Base-by-base conservation (phyloP, 75 land plant species). In the Cupressus sempervirens region DNA sequence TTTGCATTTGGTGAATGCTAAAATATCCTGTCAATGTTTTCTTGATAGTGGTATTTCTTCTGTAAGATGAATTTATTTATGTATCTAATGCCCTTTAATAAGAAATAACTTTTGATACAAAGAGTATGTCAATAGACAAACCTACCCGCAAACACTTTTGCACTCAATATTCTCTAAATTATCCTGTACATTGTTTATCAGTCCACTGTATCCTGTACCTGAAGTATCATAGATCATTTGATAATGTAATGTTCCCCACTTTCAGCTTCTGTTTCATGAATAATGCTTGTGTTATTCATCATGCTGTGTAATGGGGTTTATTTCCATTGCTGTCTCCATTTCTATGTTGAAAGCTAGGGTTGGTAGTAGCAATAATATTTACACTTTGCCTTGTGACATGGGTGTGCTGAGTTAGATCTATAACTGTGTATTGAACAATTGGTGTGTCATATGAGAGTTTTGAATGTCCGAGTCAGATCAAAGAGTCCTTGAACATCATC, bases 311-410 rank as follows among this genome's bases (percentile, higher is more conserved):
- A 46, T 77, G 48, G 29, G 43, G 80, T 77, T 43, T 43, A 8
- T 18, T 77, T 40, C 43, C 80, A 41, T 77, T 77, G 3, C 26
- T 26, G 7, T 77, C 20, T 26, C 80, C 80, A 41, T 41, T 7
- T 43, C 48, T 23, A 38, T 77, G 80, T 77, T 77, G 80, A 77
- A 77, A 77, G 48, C 46, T 77, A 77, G 41, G 48, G 80, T 43
- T 77, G 41, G 48, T 77, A 77, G 10, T 43, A 43, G 29, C 41
- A 5, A n/a, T 77, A 18, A 77, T 77, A 40, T 77, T 23, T 77
- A 68, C 43, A 26, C 43, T 46, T 45, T 41, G 26, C 80, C n/a
- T 77, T 77, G 45, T 43, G 46, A 23, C 46, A 9, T 41, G 80
- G 26, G 48, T 77, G 43, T 43, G 80, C 41, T 77, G 10, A 43